These are phyloP conservation scores for Ministeria vibrans DNA, from an alignment of 78 protist species.

Conservation along the genomic window DNA sequence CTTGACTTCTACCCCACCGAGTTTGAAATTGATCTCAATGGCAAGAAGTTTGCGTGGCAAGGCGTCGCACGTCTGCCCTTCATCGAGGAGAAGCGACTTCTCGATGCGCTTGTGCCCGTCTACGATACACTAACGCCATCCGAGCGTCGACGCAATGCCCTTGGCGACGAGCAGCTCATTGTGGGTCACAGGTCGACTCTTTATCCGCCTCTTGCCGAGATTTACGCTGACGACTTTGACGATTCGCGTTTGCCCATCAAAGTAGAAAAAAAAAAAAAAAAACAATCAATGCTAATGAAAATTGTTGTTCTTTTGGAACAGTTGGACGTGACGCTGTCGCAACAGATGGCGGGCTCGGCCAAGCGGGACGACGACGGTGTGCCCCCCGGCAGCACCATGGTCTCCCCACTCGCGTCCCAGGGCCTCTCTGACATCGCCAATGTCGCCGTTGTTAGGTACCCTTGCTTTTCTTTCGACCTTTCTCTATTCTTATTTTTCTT, in stretches of 20 bases:
- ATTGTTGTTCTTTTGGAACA: too few species aligned
- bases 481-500: too few species aligned
- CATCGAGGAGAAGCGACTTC: slow-evolving; percentile 59
- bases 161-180: neutral
- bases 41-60: slow-evolving; percentile 58
- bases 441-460: too few species aligned
- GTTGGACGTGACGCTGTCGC: too few species aligned
- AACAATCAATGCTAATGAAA: too few species aligned
- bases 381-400: neutral
- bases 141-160: slow-evolving; percentile 7
- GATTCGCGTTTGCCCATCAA: neutral
- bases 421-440: too few species aligned
- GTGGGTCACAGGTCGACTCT: too few species aligned
- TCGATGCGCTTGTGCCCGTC: slow-evolving; percentile 27
- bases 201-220: too few species aligned
- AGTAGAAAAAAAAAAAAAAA: neutral
- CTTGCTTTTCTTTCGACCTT: too few species aligned
- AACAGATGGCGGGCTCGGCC: neutral
- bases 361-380: neutral
- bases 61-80: slow-evolving; percentile 90
- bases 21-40: slow-evolving; percentile 70
- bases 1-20: slow-evolving; percentile 76
- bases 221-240: neutral
- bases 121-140: slow-evolving; percentile 19
- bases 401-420: neutral